Conservation (phyloP, 176 grass and related monocot species). For the Oryza coarctata region DNA sequence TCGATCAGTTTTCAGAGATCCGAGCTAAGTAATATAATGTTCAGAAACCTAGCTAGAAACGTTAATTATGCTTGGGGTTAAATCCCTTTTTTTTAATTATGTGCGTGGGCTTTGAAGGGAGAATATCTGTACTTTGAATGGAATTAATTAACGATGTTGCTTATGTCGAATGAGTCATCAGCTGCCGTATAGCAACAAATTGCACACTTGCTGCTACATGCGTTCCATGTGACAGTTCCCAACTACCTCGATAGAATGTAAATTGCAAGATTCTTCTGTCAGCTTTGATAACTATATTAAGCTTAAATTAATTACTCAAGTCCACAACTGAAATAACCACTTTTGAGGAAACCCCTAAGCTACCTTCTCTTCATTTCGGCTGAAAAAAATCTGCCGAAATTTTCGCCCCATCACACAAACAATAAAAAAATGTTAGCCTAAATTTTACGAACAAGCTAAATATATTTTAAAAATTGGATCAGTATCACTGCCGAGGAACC, state of each 20-base stretch:
- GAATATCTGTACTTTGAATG: constrained; percentile 9
- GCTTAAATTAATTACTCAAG: neutral
- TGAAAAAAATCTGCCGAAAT: too few relatives aligned
- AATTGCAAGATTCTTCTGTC: constrained; percentile 24
- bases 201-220: neutral
- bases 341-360: neutral
- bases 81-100: neutral
- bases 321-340: neutral
- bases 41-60: neutral
- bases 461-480: neutral
- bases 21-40: too few relatives aligned
- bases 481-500: neutral
- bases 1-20: too few relatives aligned
- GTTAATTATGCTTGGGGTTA: neutral
- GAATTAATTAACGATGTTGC: constrained; percentile 24
- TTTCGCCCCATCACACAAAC: too few relatives aligned
- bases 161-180: constrained; percentile 1
- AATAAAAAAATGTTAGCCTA: too few relatives aligned
- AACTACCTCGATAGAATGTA: constrained; percentile 24
- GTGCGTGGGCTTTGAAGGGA: neutral
- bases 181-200: constrained; percentile 21
- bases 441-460: neutral
- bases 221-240: constrained; percentile 22
- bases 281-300: neutral
- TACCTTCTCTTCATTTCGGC: neutral